phyloP scores from a whole-genome alignment of 192 early-diverging fungal species.

The Rhizophagus clarus region DNA sequence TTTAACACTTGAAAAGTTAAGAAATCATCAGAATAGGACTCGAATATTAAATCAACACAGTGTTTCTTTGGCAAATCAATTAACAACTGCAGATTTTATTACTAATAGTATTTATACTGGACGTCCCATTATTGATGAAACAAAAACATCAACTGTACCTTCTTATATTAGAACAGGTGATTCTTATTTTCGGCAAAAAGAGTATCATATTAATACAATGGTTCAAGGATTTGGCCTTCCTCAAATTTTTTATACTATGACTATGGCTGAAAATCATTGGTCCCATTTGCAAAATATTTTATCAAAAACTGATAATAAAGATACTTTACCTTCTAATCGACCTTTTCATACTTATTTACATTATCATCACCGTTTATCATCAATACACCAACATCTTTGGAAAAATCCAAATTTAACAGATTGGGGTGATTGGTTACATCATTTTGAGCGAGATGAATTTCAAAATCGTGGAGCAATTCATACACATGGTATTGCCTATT shows the following conservation, averaged over 20 bases:
- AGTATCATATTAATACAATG: background rate
- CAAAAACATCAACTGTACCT: background rate
- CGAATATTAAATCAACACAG: background rate
- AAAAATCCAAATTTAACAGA: background rate
- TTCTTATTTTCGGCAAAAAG: background rate
- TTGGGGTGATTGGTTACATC: background rate
- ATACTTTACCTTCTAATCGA: background rate
- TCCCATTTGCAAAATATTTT: background rate
- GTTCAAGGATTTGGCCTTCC: background rate
- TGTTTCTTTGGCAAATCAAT: too few relatives aligned
- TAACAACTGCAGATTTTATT: background rate
- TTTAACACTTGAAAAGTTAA: background rate
- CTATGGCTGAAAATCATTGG: conserved; percentile 11
- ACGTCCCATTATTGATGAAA: background rate
- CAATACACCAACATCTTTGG: background rate
- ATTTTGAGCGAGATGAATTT: conserved; percentile 22
- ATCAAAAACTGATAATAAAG: background rate
- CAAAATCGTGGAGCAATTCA: conserved; percentile 19
- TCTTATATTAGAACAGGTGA: background rate
- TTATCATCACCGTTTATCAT: background rate
- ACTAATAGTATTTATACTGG: background rate
- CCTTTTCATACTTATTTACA: conserved; percentile 1
- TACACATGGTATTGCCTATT: background rate
- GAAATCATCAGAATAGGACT: background rate
- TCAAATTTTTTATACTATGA: background rate